A percentile compares a stretch with the other conserved stretches of the same genome.
Evolutionary conservation across 352 stramenopile genomes (phyloP).

Genomic region (Globisporangium spiculum): DNA sequence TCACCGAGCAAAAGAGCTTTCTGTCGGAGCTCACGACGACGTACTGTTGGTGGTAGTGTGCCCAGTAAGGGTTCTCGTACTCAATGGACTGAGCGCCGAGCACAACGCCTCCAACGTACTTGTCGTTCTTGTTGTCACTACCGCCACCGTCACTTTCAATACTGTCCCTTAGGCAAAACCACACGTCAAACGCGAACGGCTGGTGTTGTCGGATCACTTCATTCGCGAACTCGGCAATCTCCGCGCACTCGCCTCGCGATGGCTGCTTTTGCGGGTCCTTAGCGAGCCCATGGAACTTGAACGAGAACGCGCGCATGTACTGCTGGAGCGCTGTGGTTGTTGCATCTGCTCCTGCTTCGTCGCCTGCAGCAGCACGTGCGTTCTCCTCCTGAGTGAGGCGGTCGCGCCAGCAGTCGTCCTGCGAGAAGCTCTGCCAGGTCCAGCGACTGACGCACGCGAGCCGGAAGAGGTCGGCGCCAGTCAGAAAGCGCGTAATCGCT

Average conservation of each 20-base stretch:
- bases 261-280: not conserved
- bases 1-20: not conserved
- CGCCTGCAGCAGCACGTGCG: not conserved
- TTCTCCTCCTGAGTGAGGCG: not conserved
- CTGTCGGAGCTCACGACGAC: conserved; percentile 1
- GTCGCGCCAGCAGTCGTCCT: conserved; percentile 1
- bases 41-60: conserved; percentile 1
- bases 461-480: not conserved
- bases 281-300: conserved; percentile 1
- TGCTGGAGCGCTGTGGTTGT: not conserved
- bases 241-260: not conserved
- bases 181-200: not conserved
- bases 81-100: not conserved
- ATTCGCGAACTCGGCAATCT: not conserved
- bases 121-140: not conserved
- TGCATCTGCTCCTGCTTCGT: not conserved
- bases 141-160: not conserved
- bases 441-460: conserved; percentile 1
- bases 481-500: not conserved
- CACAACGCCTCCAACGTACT: not conserved
- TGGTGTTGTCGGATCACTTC: not conserved
- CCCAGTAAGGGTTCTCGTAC: not conserved
- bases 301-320: conserved; percentile 9
- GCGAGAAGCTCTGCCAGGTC: conserved; percentile 3
- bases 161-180: not conserved